Conservation (phyloP, 768 basidiomycete species). For the Hypholoma sublateritium region DNA sequence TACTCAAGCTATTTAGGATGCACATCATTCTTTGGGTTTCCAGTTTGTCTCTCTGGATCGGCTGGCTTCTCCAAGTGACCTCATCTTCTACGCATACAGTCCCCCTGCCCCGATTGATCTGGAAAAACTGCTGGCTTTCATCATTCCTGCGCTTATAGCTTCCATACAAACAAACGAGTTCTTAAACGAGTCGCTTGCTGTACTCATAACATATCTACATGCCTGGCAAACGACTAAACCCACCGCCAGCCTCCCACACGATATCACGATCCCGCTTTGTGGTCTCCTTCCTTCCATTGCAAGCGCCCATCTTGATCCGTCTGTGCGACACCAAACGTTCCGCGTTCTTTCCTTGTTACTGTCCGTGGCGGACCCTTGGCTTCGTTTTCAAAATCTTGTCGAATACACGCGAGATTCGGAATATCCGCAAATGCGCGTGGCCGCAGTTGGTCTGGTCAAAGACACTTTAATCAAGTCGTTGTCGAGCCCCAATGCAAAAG, state of each 20-base stretch:
- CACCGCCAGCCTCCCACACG: slow-evolving; percentile 33
- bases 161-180: slow-evolving; percentile 53
- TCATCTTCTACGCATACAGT: slow-evolving; percentile 39
- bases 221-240: slow-evolving; percentile 15
- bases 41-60: slow-evolving; percentile 10
- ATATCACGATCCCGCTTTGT: slow-evolving; percentile 48
- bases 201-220: slow-evolving; percentile 44
- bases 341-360: slow-evolving; percentile 58
- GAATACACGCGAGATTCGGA: slow-evolving; percentile 50
- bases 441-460: slow-evolving; percentile 67
- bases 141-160: slow-evolving; percentile 44
- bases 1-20: slow-evolving; percentile 25
- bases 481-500: slow-evolving; percentile 24
- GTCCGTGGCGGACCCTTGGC: slow-evolving; percentile 40
- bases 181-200: slow-evolving; percentile 60
- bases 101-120: slow-evolving; percentile 13
- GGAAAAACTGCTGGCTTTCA: slow-evolving; percentile 23
- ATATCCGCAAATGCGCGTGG: slow-evolving; percentile 67
- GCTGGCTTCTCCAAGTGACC: slow-evolving; percentile 28
- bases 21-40: slow-evolving; percentile 35
- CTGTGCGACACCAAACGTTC: slow-evolving; percentile 58
- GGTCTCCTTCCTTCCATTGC: slow-evolving; percentile 54
- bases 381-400: slow-evolving; percentile 54
- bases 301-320: slow-evolving; percentile 60
- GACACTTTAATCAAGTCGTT: slow-evolving; percentile 60